phyloP scores from a whole-genome alignment of 2,329 filamentous ascomycete species.

The Aspergillus brunneoviolaceus region DNA sequence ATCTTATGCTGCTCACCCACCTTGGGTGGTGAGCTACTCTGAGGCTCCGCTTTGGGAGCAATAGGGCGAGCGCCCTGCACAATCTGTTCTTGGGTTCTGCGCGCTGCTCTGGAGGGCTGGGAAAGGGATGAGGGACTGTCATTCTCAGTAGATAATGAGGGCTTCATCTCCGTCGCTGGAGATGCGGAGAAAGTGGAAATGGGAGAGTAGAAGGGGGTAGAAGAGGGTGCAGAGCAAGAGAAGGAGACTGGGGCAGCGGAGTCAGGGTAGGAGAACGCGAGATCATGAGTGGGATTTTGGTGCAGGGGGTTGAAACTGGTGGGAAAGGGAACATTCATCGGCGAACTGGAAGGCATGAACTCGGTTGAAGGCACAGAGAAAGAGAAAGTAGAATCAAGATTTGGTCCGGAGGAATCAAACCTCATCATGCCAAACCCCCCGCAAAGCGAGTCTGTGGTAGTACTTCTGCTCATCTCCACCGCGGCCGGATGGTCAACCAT shows the following conservation, averaged over 20 bases:
- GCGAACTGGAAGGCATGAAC: conserved; percentile 29
- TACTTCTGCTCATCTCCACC: conserved; percentile 47
- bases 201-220: conserved; percentile 29
- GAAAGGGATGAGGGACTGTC: conserved; percentile 43
- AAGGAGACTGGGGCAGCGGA: conserved; percentile 31
- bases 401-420: conserved; percentile 42
- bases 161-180: conserved; percentile 51
- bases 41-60: conserved; percentile 47
- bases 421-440: conserved; percentile 46
- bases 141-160: conserved; percentile 50
- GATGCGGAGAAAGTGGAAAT: conserved; percentile 36
- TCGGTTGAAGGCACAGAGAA: conserved; percentile 30
- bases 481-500: conserved; percentile 30
- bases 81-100: conserved; percentile 51
- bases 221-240: conserved; percentile 38
- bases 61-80: conserved; percentile 51
- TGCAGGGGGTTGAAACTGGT: conserved; percentile 23
- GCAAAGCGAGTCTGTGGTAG: conserved; percentile 47
- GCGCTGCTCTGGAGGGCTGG: conserved; percentile 45
- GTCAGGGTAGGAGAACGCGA: conserved; percentile 33
- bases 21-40: conserved; percentile 32
- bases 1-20: conserved; percentile 47
- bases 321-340: conserved; percentile 30
- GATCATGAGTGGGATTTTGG: conserved; percentile 21
- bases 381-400: conserved; percentile 33